Evolutionary conservation across 1,284 basidiomycete genomes (phyloP).

Genomic region (Gomphus bonarii): DNA sequence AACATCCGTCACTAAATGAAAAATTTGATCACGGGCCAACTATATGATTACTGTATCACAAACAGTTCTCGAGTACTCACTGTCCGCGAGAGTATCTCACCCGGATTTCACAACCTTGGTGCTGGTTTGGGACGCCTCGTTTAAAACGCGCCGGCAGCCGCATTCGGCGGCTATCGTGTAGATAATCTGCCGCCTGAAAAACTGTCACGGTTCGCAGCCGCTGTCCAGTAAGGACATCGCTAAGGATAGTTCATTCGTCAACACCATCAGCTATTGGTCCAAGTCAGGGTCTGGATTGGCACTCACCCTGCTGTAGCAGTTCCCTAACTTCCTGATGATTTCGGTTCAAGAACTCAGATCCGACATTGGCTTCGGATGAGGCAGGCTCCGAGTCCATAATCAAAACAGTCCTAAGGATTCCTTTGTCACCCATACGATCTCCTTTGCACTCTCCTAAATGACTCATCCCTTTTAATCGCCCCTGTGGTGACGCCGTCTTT

Average conservation of each 20-base stretch:
- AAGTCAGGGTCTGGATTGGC: not conserved
- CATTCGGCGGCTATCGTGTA: not conserved
- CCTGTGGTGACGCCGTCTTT: not conserved
- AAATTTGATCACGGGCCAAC: no score
- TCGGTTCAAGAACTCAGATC: not conserved
- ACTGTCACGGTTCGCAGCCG: not conserved
- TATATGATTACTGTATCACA: not conserved
- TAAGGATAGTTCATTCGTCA: not conserved
- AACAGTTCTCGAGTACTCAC: not conserved
- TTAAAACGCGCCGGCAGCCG: not conserved
- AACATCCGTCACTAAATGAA: not conserved
- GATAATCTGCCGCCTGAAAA: not conserved
- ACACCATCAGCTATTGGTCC: not conserved
- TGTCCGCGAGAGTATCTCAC: not conserved
- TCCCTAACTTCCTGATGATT: not conserved
- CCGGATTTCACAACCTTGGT: not conserved
- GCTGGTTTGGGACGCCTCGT: not conserved
- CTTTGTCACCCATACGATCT: not conserved
- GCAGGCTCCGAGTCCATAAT: not conserved
- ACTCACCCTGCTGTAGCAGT: not conserved
- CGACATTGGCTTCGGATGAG: not conserved
- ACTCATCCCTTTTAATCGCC: no score
- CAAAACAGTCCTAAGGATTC: not conserved
- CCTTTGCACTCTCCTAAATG: not conserved
- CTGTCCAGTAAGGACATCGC: not conserved